These are phyloP conservation scores for Exophiala phaeomuriformis DNA, from an alignment of 2,329 filamentous ascomycete species.

Conservation along the genomic window DNA sequence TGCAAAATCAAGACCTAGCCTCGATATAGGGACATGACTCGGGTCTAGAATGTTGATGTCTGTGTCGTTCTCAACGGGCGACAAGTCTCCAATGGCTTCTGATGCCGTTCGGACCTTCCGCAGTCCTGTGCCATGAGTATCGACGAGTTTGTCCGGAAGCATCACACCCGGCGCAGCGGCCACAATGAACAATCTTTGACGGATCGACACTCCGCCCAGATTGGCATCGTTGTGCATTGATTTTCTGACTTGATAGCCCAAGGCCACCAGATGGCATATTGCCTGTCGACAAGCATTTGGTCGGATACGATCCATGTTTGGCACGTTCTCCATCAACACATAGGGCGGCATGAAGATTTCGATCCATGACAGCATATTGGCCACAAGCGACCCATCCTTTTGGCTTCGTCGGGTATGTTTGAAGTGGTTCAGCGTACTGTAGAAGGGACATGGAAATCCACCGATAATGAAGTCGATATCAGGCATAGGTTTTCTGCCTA, in stretches of 20 bases:
- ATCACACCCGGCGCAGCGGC: constrained; percentile 60
- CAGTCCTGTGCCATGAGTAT: constrained; percentile 47
- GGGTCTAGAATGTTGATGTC: constrained; percentile 57
- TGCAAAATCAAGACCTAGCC: constrained; percentile 34
- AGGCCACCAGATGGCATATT: constrained; percentile 62
- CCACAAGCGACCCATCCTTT: constrained; percentile 69
- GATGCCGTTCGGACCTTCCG: constrained; percentile 39
- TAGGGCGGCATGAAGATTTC: constrained; percentile 71
- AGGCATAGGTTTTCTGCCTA: constrained; percentile 51
- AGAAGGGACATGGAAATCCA: constrained; percentile 72
- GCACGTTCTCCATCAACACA: constrained; percentile 70
- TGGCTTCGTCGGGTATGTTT: constrained; percentile 50
- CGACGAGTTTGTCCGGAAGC: constrained; percentile 56
- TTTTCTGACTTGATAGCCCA: constrained; percentile 69
- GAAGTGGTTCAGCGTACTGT: constrained; percentile 57
- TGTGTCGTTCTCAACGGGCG: constrained; percentile 54
- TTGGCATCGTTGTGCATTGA: constrained; percentile 63
- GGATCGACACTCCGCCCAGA: constrained; percentile 58
- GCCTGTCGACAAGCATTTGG: constrained; percentile 65
- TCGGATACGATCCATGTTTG: constrained; percentile 51
- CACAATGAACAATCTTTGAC: constrained; percentile 62
- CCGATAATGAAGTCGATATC: constrained; percentile 62
- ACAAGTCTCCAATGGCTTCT: constrained; percentile 55
- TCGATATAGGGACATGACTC: constrained; percentile 54
- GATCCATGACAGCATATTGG: constrained; percentile 65